phyloP scores from a whole-genome alignment of 2,329 filamentous ascomycete species.

The Colletotrichum neosansevieriae region DNA sequence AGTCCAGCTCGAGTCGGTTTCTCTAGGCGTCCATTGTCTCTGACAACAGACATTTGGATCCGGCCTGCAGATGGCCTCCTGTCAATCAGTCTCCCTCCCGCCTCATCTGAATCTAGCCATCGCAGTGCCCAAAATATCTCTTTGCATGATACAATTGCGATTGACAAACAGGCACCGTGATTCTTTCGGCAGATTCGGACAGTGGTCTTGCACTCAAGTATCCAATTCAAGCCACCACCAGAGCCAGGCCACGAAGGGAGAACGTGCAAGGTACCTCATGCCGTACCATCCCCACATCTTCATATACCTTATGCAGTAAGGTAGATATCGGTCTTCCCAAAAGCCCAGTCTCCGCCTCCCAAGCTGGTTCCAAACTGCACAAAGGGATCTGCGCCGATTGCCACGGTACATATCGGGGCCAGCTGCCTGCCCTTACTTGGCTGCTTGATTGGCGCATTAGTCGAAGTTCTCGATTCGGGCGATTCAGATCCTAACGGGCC shows the following conservation, averaged over 20 bases:
- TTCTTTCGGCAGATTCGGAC: neutral
- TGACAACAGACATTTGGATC: slow-evolving; percentile 5
- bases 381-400: slow-evolving; percentile 9
- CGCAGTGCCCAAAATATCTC: neutral
- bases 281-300: slow-evolving; percentile 22
- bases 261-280: slow-evolving; percentile 17
- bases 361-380: slow-evolving; percentile 10
- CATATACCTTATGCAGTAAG: neutral
- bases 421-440: slow-evolving; percentile 15
- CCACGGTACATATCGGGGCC: slow-evolving; percentile 10
- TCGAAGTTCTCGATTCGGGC: slow-evolving; percentile 1
- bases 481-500: slow-evolving; percentile 8
- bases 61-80: slow-evolving; percentile 13
- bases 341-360: neutral
- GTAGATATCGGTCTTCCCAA: neutral
- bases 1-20: slow-evolving; percentile 7
- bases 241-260: slow-evolving; percentile 17
- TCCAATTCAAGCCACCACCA: slow-evolving; percentile 6
- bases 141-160: neutral
- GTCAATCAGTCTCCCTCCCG: slow-evolving; percentile 16
- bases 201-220: neutral
- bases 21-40: slow-evolving; percentile 2
- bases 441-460: slow-evolving; percentile 7
- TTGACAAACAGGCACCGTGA: slow-evolving; percentile 4
- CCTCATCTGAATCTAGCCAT: neutral